These are phyloP conservation scores for Parascedosporium putredinis DNA, from an alignment of 2,329 filamentous ascomycete genomes.

Conservation along the genomic window DNA sequence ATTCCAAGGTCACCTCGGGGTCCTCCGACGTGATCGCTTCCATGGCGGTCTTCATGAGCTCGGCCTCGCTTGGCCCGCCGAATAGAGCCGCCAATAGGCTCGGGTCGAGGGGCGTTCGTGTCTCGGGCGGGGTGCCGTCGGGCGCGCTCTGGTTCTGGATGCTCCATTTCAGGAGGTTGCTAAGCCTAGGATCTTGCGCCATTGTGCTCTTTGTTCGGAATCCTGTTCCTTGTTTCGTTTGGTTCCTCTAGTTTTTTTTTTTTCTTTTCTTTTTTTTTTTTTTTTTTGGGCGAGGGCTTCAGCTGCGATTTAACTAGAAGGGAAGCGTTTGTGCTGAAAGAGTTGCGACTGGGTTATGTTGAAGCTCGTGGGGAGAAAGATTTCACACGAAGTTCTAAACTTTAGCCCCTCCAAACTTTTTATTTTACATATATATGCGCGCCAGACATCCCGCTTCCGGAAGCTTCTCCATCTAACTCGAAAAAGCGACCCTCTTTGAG, in stretches of 20 bases:
- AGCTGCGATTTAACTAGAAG: too few relatives aligned
- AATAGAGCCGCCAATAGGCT: constrained; percentile 65
- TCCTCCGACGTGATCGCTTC: constrained; percentile 54
- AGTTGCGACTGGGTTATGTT: too few relatives aligned
- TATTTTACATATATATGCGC: not conserved
- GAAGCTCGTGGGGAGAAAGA: too few relatives aligned
- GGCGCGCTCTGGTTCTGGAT: constrained; percentile 33
- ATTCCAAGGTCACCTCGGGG: constrained; percentile 56
- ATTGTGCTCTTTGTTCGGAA: not conserved
- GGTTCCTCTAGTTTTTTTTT: too few relatives aligned
- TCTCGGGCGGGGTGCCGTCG: constrained; percentile 20
- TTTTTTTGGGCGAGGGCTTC: too few relatives aligned
- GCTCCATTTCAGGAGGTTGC: constrained; percentile 72
- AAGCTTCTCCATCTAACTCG: constrained; percentile 5
- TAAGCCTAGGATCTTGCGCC: constrained; percentile 44
- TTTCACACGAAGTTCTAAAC: constrained; percentile 1
- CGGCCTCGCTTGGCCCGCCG: constrained; percentile 80
- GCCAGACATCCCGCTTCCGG: not conserved
- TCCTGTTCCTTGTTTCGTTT: too few relatives aligned
- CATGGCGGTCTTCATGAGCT: constrained; percentile 84
- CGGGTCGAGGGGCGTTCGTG: constrained; percentile 45
- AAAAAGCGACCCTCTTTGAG: too few relatives aligned
- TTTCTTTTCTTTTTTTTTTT: too few relatives aligned
- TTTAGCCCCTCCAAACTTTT: not conserved
- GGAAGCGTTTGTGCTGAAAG: too few relatives aligned